phyloP scores from a whole-genome alignment of 352 stramenopile species.

The Phytopythium montanum region DNA sequence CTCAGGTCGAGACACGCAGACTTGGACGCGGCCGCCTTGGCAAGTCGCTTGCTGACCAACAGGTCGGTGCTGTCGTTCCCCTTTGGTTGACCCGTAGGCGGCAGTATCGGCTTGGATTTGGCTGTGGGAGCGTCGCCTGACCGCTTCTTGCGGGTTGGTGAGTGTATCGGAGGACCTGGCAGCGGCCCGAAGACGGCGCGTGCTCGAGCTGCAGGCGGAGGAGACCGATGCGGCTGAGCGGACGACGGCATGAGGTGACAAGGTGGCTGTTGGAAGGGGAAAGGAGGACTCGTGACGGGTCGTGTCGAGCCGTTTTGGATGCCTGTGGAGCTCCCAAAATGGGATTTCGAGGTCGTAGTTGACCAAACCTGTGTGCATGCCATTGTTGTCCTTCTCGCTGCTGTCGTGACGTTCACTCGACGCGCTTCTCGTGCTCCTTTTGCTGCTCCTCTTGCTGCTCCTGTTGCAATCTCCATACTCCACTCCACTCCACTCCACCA shows the following conservation, averaged over 20 bases:
- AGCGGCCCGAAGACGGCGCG: not conserved
- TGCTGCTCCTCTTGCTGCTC: not conserved
- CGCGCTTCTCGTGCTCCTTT: not conserved
- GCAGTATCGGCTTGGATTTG: not conserved
- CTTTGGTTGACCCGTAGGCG: not conserved
- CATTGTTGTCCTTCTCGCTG: not conserved
- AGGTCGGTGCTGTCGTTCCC: not conserved
- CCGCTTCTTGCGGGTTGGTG: not conserved
- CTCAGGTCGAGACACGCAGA: constrained; percentile 43
- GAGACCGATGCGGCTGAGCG: not conserved
- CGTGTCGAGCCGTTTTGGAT: not conserved
- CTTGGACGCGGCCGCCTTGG: constrained; percentile 8
- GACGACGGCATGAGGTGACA: not conserved
- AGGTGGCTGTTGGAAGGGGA: not conserved
- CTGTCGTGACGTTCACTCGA: not conserved
- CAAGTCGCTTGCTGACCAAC: constrained; percentile 25
- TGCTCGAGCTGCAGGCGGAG: not conserved
- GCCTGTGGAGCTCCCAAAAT: not conserved
- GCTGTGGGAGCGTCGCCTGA: not conserved
- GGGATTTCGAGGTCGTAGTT: no score
- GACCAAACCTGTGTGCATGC: not conserved
- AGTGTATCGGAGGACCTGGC: not conserved
- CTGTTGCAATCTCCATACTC: not conserved
- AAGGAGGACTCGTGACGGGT: not conserved
- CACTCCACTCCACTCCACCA: not conserved